phyloP scores from a whole-genome alignment of 352 stramenopile genomes.

The Phytophthora pisi region DNA sequence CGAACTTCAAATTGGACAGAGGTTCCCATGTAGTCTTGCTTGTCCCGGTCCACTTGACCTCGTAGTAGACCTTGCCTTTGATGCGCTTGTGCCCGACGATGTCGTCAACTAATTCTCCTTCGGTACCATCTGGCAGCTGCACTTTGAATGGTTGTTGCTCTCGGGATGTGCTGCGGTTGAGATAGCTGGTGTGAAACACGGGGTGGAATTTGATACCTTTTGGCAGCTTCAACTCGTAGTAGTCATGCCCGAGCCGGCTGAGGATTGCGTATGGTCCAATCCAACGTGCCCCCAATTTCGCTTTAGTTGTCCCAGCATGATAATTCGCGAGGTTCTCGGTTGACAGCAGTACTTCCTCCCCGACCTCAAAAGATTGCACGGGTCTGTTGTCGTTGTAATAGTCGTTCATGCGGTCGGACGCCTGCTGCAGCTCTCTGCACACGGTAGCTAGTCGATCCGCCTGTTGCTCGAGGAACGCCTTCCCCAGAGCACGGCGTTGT shows the following conservation, averaged over 20 bases:
- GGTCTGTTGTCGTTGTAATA: constrained; percentile 23
- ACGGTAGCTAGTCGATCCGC: neutral
- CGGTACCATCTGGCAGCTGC: too few relatives aligned
- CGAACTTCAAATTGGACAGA: too few relatives aligned
- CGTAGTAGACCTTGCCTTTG: too few relatives aligned
- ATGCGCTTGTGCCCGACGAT: too few relatives aligned
- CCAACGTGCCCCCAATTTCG: constrained; percentile 13
- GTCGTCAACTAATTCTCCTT: too few relatives aligned
- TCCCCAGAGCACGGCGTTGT: constrained; percentile 2
- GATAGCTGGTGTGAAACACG: too few relatives aligned
- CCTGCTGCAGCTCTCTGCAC: constrained; percentile 5
- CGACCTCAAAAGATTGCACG: constrained; percentile 9
- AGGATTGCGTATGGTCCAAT: constrained; percentile 5
- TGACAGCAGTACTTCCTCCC: constrained; percentile 14
- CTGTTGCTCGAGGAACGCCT: constrained; percentile 14
- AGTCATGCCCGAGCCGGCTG: neutral
- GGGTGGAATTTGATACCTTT: neutral
- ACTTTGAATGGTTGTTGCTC: too few relatives aligned
- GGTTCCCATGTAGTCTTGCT: too few relatives aligned
- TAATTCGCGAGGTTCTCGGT: constrained; percentile 12
- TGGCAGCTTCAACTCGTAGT: constrained; percentile 7
- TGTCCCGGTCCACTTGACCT: too few relatives aligned
- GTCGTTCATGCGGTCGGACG: constrained; percentile 9
- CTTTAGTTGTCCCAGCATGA: constrained; percentile 18
- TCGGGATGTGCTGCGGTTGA: too few relatives aligned